Conservation (phyloP, 1,284 basidiomycete species). For the Malassezia globosa region DNA sequence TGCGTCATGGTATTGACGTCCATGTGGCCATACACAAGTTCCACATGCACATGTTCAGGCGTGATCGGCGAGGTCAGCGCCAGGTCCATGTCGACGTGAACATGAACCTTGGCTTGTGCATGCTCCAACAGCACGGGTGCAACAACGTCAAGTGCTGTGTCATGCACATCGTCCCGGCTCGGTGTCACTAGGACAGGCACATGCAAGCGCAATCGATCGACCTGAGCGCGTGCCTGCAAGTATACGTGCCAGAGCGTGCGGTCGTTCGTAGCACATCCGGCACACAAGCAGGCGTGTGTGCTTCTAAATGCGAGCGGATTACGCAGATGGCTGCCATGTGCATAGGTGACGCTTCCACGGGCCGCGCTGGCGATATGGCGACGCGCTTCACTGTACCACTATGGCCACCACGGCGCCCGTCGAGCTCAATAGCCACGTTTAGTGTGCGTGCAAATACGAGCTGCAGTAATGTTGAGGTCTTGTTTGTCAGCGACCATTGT, state of each 20-base stretch:
- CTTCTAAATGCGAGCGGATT: conserved; percentile 16
- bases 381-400: conserved; percentile 22
- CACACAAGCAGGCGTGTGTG: conserved; percentile 16
- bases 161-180: conserved; percentile 10
- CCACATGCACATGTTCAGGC: conserved; percentile 21
- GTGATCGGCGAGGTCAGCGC: conserved; percentile 20
- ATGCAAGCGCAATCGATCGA: conserved; percentile 26
- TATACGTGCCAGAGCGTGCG: conserved; percentile 22
- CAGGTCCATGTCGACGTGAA: conserved; percentile 23
- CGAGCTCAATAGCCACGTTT: conserved; percentile 25
- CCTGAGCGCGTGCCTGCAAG: conserved; percentile 24
- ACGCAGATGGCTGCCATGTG: conserved; percentile 8
- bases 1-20: conserved; percentile 8
- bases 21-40: conserved; percentile 27
- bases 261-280: conserved; percentile 21
- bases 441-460: conserved; percentile 26
- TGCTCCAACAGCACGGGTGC: conserved; percentile 25
- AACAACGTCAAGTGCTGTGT: conserved; percentile 19
- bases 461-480: conserved; percentile 17
- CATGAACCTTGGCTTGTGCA: conserved; percentile 24
- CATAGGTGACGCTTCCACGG: conserved; percentile 6
- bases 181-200: conserved; percentile 24
- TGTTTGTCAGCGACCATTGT: conserved; percentile 25
- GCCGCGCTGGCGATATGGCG: conserved; percentile 16
- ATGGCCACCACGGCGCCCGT: conserved; percentile 17